These are phyloP conservation scores for Talaromyces islandicus DNA, from an alignment of 2,329 filamentous ascomycete species.

Conservation along the genomic window DNA sequence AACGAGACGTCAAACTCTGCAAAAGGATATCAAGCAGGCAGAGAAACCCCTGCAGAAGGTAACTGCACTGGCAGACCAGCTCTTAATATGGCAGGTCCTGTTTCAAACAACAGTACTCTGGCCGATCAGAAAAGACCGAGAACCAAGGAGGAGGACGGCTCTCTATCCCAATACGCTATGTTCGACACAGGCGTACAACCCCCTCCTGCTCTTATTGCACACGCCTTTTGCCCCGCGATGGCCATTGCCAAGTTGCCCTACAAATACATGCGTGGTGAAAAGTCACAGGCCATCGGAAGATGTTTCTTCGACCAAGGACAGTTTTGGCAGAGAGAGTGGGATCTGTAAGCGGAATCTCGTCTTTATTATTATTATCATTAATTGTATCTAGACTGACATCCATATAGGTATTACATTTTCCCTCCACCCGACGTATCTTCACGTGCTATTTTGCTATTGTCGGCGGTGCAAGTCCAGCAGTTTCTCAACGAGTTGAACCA, in stretches of 20 bases:
- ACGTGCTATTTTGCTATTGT: constrained; percentile 61
- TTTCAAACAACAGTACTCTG: neutral
- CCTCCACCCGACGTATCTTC: constrained; percentile 41
- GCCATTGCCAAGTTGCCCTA: constrained; percentile 39
- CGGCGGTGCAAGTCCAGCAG: constrained; percentile 57
- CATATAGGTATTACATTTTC: constrained; percentile 60
- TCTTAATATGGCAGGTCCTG: neutral
- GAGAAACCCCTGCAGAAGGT: neutral
- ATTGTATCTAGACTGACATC: neutral
- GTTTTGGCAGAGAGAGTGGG: constrained; percentile 59
- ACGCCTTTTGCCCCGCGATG: constrained; percentile 34
- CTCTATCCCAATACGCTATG: neutral
- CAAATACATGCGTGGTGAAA: constrained; percentile 30
- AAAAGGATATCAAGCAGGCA: neutral
- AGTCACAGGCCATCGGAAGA: constrained; percentile 27
- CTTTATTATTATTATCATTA: neutral
- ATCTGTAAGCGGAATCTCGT: constrained; percentile 57
- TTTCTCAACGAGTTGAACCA: constrained; percentile 62
- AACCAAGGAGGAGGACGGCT: neutral
- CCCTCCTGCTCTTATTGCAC: constrained; percentile 7
- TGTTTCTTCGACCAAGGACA: constrained; percentile 37
- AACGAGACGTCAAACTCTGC: neutral
- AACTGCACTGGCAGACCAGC: neutral
- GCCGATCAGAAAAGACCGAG: neutral
- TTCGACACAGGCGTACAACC: constrained; percentile 6